Base-by-base conservation (phyloP, 1,139 yeast species). In the Suzukiozyma palmioleophila region DNA sequence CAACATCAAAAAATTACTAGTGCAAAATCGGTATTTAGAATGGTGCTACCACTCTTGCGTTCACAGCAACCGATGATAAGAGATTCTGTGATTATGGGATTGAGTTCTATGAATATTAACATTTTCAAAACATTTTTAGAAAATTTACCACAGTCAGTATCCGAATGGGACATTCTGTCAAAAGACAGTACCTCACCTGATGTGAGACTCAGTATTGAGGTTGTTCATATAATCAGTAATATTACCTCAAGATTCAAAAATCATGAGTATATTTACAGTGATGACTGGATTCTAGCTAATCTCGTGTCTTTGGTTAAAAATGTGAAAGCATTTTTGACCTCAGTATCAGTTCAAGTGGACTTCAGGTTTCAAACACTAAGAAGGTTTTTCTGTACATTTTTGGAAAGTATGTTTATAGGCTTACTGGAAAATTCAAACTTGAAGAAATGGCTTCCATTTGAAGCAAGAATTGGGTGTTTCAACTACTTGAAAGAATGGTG, bases 1-100 rank as follows among this genome's bases (percentile, higher is more conserved):
- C 96, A 88, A 50, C 95, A 87, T 53, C 96, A 89, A 54, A 83
- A 88, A 39, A 90, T 94, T 39, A 90, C 96, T 0, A 87, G 97
- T 46, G 97, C 96, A 0, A 81, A 85, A 47, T 84, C 96, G 0
- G 82, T 94, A 2, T 94, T 94, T 62, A 74, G 85, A 41, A 81
- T 92, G 84, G 94, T 89, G 0, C 66, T 88, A 32, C 97, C 97
- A 0, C 64, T 92, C 26, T 63, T 94, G 38, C 82, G 78, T 28
- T 81, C 89, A 0, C 79, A 81, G 7, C 89, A 87, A 46, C 72
- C 77, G 1, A 73, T 81, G 52, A 79, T 92, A 6, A 73, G 88
- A 43, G 96, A 90, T 49, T 92, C 97, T 0, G 81, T 89, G 11
- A 88, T 89, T 24, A 69, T 83, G 1, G 97, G 97, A 0, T 62